These are phyloP conservation scores for Paramarasmius palmivorus DNA, from an alignment of 1,284 basidiomycete genomes.

Conservation along the genomic window DNA sequence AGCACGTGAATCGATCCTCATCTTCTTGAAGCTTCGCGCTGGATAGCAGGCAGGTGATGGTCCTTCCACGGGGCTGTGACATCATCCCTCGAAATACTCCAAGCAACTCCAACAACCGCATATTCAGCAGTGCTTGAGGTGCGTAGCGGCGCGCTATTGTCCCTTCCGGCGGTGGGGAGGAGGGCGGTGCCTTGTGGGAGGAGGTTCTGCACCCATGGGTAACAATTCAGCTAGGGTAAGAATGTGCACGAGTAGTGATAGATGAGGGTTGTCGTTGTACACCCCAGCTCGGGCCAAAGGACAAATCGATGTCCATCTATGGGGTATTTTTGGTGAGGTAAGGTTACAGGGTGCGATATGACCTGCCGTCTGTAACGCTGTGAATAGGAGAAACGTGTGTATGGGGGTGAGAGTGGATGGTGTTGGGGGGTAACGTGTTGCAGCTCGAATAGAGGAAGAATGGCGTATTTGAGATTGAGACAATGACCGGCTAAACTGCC, in stretches of 20 bases:
- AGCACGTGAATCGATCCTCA: slow-evolving; percentile 64
- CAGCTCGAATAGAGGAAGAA: slow-evolving; percentile 60
- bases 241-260: slow-evolving; percentile 73
- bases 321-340: slow-evolving; percentile 14
- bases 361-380: slow-evolving; percentile 24
- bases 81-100: slow-evolving; percentile 76
- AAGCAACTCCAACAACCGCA: slow-evolving; percentile 58
- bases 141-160: too few species aligned
- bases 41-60: slow-evolving; percentile 57
- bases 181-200: background rate
- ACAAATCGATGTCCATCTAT: slow-evolving; percentile 13
- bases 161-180: slow-evolving; percentile 28
- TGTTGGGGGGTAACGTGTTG: slow-evolving; percentile 59
- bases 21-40: slow-evolving; percentile 86
- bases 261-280: slow-evolving; percentile 75
- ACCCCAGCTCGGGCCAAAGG: slow-evolving; percentile 41
- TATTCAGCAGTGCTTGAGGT: slow-evolving; percentile 56
- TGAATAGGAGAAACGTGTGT: slow-evolving; percentile 61
- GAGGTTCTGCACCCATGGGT: slow-evolving; percentile 40
- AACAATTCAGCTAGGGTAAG: slow-evolving; percentile 12
- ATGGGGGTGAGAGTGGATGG: slow-evolving; percentile 64
- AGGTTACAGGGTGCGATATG: slow-evolving; percentile 10
- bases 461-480: slow-evolving; percentile 51
- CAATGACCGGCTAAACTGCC: too few species aligned
- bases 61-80: slow-evolving; percentile 63